Percentiles rank a stretch among this genome's conserved stretches.
Conservation (phyloP, 2,329 filamentous ascomycete species). For the Ophiostoma ips region DNA sequence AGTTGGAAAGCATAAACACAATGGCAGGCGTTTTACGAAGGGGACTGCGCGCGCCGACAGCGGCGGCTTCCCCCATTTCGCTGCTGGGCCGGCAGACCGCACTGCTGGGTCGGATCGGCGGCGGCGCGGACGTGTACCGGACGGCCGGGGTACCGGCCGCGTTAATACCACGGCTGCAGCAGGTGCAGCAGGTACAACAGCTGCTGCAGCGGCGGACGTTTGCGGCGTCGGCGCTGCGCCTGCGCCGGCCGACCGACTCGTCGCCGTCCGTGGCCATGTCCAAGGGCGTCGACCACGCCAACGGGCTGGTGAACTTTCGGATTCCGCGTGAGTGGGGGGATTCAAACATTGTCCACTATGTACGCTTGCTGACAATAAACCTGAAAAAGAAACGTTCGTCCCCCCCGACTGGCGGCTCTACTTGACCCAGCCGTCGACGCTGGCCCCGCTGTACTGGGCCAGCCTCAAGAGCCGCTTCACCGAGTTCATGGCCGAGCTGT, state of each 20-base stretch:
- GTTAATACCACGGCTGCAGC: neutral
- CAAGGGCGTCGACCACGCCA: neutral
- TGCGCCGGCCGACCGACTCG: neutral
- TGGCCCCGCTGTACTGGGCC: slow-evolving; percentile 25
- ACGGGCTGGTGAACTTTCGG: slow-evolving; percentile 10
- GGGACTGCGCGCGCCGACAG: slow-evolving; percentile 2
- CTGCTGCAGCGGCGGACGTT: neutral
- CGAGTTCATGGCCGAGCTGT: slow-evolving; percentile 25
- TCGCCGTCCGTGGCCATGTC: slow-evolving; percentile 8
- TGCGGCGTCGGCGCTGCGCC: neutral
- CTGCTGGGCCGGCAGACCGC: neutral
- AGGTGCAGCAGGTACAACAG: neutral
- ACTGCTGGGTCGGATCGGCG: too few species aligned
- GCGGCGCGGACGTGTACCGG: neutral
- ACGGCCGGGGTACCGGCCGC: neutral
- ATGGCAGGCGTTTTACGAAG: slow-evolving; percentile 8
- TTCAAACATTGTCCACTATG: neutral
- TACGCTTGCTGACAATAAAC: too few species aligned
- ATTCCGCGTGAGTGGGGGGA: slow-evolving; percentile 7
- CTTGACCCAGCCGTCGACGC: slow-evolving; percentile 17
- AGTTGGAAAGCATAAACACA: neutral
- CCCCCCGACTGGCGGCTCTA: slow-evolving; percentile 26
- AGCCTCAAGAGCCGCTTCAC: slow-evolving; percentile 23
- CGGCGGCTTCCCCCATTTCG: neutral
- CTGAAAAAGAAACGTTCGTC: slow-evolving; percentile 41